Conservation (phyloP, 1,284 basidiomycete species). For the Cryptococcus jaspeensis region DNA sequence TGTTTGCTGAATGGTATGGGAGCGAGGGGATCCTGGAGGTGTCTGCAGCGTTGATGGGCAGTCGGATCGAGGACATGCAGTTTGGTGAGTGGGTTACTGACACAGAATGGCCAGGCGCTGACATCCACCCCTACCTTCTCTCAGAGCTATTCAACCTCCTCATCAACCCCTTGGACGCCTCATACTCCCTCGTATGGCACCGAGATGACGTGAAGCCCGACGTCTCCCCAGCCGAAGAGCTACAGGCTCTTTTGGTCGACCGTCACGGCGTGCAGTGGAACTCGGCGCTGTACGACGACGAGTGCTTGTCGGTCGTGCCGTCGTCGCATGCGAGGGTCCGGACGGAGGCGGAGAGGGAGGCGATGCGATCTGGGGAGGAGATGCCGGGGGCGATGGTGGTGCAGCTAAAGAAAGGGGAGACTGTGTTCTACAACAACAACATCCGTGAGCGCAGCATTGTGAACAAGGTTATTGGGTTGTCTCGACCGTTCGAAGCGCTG, state of each 20-base stretch:
- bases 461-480: neutral
- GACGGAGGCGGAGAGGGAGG: conserved; percentile 62
- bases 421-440: conserved; percentile 78
- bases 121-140: conserved; percentile 12
- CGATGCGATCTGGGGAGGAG: conserved; percentile 58
- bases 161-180: conserved; percentile 66
- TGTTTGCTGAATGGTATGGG: conserved; percentile 68
- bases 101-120: neutral
- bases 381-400: conserved; percentile 70
- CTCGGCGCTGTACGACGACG: conserved; percentile 71
- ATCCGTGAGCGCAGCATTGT: conserved; percentile 59
- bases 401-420: conserved; percentile 65
- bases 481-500: neutral
- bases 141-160: conserved; percentile 78
- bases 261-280: conserved; percentile 80
- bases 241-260: conserved; percentile 60
- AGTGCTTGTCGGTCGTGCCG: conserved; percentile 73
- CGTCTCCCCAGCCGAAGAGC: conserved; percentile 66
- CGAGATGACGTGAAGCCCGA: conserved; percentile 70
- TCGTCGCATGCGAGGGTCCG: conserved; percentile 64
- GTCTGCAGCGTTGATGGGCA: conserved; percentile 59
- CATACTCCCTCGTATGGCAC: conserved; percentile 79
- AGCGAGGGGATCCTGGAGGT: conserved; percentile 58
- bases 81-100: conserved; percentile 63
- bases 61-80: conserved; percentile 60